phyloP scores from a whole-genome alignment of 1,139 yeast species.

The Debaryomyces sp. region DNA sequence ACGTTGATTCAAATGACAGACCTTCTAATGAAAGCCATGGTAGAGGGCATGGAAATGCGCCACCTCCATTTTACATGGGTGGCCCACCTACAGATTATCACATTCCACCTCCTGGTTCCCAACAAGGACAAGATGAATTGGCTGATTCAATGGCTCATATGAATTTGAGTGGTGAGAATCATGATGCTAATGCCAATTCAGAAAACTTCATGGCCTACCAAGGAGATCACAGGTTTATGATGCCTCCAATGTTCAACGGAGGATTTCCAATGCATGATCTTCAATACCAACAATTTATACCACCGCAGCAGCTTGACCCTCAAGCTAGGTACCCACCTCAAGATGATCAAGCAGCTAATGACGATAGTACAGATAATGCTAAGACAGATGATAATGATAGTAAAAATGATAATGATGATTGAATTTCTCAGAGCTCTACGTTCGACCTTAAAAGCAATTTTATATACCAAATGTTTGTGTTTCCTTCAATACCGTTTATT shows the following conservation, averaged over 20 bases:
- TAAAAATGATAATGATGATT: conserved; percentile 1
- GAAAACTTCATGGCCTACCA: conserved; percentile 4
- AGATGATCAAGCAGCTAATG: conserved; percentile 1
- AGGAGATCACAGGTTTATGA: conserved; percentile 11
- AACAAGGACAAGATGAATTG: conserved; percentile 15
- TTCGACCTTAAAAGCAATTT: background rate
- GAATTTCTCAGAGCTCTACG: background rate
- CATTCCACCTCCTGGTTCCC: background rate
- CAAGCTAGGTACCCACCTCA: background rate
- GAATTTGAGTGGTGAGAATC: conserved; percentile 14
- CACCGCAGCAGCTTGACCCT: conserved; percentile 6
- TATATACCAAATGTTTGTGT: background rate
- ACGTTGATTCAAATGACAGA: background rate
- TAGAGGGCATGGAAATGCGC: background rate
- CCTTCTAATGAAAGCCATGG: background rate
- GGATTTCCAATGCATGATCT: conserved; percentile 14
- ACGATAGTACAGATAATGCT: background rate
- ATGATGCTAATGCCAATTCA: conserved; percentile 1
- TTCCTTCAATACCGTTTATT: background rate
- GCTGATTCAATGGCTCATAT: conserved; percentile 20
- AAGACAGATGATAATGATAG: conserved; percentile 3
- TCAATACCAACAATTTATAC: conserved; percentile 14
- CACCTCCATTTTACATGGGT: conserved; percentile 11
- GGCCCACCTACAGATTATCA: conserved; percentile 8
- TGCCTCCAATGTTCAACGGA: conserved; percentile 15